phyloP scores from a whole-genome alignment of 768 basidiomycete genomes.

The Boletus eberwhitei region DNA sequence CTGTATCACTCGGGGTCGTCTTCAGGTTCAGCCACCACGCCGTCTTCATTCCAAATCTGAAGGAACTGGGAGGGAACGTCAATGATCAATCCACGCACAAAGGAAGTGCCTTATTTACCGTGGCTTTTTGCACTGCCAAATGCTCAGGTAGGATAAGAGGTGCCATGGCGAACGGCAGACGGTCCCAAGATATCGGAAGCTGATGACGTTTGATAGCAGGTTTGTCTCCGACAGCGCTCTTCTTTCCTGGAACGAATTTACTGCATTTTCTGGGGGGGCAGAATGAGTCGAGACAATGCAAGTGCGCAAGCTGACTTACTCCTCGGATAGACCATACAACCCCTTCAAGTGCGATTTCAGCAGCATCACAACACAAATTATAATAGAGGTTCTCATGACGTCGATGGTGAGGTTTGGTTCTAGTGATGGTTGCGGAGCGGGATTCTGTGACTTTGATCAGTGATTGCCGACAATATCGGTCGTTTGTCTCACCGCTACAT shows the following conservation, averaged over 20 bases:
- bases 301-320: constrained; percentile 50
- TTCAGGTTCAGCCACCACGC: constrained; percentile 60
- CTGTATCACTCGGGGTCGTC: constrained; percentile 40
- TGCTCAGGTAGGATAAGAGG: constrained; percentile 65
- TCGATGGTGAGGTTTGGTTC: constrained; percentile 15
- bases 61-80: constrained; percentile 48
- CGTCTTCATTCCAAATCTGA: constrained; percentile 81
- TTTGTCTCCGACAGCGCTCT: constrained; percentile 85
- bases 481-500: constrained; percentile 1
- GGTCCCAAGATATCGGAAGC: constrained; percentile 65
- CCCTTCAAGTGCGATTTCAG: constrained; percentile 83
- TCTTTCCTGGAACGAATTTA: constrained; percentile 86
- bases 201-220: constrained; percentile 63
- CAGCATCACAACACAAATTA: constrained; percentile 82
- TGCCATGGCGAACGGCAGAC: constrained; percentile 62
- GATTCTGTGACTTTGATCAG: constrained; percentile 2
- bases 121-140: constrained; percentile 54
- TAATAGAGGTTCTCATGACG: constrained; percentile 64
- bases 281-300: background rate
- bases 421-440: background rate
- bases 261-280: constrained; percentile 71
- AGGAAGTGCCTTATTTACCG: constrained; percentile 44
- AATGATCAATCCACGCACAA: constrained; percentile 1
- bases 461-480: background rate
- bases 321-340: constrained; percentile 85